Conservation (phyloP, 1,284 basidiomycete species). For the Pseudozyma hubeiensis region DNA sequence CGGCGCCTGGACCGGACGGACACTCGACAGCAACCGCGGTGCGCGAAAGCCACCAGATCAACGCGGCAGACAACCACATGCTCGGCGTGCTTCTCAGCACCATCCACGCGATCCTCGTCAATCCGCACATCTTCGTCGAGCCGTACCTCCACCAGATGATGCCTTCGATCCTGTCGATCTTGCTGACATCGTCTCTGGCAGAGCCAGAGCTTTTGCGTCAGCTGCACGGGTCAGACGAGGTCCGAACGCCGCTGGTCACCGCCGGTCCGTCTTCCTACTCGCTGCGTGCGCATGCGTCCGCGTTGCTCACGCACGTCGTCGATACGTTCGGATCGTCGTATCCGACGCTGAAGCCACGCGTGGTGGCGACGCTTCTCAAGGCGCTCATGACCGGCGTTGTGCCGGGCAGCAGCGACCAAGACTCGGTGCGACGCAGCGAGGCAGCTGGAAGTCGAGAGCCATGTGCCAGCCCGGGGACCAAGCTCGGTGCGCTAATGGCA, state of each 20-base stretch:
- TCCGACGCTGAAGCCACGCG: constrained; percentile 84
- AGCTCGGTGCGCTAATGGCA: constrained; percentile 64
- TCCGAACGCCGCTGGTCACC: constrained; percentile 33
- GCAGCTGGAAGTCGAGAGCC: constrained; percentile 27
- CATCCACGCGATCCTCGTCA: constrained; percentile 58
- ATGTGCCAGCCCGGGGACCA: constrained; percentile 52
- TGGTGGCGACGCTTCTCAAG: constrained; percentile 90
- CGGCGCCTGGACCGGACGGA: constrained; percentile 5
- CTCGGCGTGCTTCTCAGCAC: constrained; percentile 62
- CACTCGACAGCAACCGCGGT: constrained; percentile 15
- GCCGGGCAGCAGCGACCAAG: constrained; percentile 26
- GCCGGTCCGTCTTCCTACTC: constrained; percentile 36
- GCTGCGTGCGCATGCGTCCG: constrained; percentile 70
- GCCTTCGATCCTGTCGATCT: constrained; percentile 88
- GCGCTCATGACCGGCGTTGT: constrained; percentile 76
- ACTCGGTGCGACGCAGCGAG: constrained; percentile 29
- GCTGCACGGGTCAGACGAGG: constrained; percentile 21
- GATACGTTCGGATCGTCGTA: constrained; percentile 75
- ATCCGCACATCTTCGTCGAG: constrained; percentile 92
- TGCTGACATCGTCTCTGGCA: constrained; percentile 84
- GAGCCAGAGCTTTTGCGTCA: constrained; percentile 28
- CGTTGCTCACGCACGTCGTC: constrained; percentile 82
- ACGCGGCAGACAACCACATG: constrained; percentile 47
- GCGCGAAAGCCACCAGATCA: constrained; percentile 34
- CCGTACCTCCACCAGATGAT: constrained; percentile 96